A percentile compares a stretch with the other conserved stretches of the same genome.
phyloP scores from a whole-genome alignment of 306 rosid genomes.

The Lathyrus oleraceus region DNA sequence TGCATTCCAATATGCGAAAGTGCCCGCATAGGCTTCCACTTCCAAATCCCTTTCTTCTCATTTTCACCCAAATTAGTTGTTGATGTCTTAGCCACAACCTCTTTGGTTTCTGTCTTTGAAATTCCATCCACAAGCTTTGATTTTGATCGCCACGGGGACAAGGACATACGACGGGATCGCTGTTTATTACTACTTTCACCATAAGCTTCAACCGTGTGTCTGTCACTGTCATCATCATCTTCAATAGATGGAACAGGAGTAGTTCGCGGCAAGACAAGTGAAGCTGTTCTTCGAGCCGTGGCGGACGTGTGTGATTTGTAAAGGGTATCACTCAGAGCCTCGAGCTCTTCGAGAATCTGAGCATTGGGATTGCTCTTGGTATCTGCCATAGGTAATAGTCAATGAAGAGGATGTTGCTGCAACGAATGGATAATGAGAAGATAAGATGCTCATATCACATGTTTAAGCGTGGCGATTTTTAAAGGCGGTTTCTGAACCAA shows the following conservation, averaged over 20 bases:
- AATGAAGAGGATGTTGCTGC: slow-evolving; percentile 7
- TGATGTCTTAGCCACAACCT: slow-evolving; percentile 41
- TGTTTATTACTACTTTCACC: slow-evolving; percentile 41
- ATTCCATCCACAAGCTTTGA: slow-evolving; percentile 52
- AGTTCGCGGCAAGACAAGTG: slow-evolving; percentile 81
- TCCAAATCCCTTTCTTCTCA: slow-evolving; percentile 87
- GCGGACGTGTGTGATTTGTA: slow-evolving; percentile 64
- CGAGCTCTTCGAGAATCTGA: slow-evolving; percentile 77
- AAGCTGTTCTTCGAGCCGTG: slow-evolving; percentile 73
- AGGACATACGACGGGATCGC: slow-evolving; percentile 70
- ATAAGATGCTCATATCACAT: slow-evolving; percentile 39
- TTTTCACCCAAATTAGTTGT: slow-evolving; percentile 32
- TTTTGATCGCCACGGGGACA: slow-evolving; percentile 88
- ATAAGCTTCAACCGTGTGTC: slow-evolving; percentile 20
- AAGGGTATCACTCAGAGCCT: slow-evolving; percentile 82
- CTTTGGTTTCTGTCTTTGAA: slow-evolving; percentile 38
- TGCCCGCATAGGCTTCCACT: slow-evolving; percentile 91
- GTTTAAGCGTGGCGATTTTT: slow-evolving; percentile 23
- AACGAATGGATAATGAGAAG: slow-evolving; percentile 18
- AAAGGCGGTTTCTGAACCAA: slow-evolving; percentile 46
- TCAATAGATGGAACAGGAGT: slow-evolving; percentile 55
- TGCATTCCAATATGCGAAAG: slow-evolving; percentile 87
- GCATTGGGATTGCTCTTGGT: slow-evolving; percentile 57
- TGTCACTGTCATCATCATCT: slow-evolving; percentile 51
- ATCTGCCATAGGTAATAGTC: slow-evolving; percentile 50